Evolutionary conservation across 768 basidiomycete species (phyloP).

Genomic region (Suillus weaverae): DNA sequence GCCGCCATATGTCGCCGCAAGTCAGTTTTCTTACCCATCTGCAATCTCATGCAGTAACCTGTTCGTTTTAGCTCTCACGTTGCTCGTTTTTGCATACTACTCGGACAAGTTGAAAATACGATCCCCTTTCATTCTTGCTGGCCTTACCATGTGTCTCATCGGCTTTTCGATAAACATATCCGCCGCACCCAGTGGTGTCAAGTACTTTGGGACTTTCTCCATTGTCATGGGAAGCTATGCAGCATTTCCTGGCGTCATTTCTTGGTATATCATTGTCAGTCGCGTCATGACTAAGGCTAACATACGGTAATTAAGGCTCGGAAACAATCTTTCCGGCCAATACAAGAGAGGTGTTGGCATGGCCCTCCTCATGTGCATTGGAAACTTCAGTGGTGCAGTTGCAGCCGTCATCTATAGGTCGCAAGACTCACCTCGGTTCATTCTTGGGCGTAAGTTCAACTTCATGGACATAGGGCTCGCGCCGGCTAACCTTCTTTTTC

Average conservation of each 20-base stretch:
- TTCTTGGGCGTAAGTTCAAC: slow-evolving; percentile 52
- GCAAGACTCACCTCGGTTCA: slow-evolving; percentile 57
- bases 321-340: slow-evolving; percentile 41
- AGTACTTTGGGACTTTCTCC: slow-evolving; percentile 72
- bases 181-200: slow-evolving; percentile 47
- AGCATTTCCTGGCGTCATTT: slow-evolving; percentile 56
- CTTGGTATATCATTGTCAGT: slow-evolving; percentile 46
- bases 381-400: slow-evolving; percentile 63
- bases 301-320: slow-evolving; percentile 1
- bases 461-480: neutral
- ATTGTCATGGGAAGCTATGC: slow-evolving; percentile 64
- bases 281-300: neutral
- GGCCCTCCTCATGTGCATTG: slow-evolving; percentile 67
- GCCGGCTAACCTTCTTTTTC: neutral
- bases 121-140: slow-evolving; percentile 58
- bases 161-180: slow-evolving; percentile 66
- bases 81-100: slow-evolving; percentile 51
- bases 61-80: slow-evolving; percentile 40
- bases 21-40: slow-evolving; percentile 38
- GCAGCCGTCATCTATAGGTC: slow-evolving; percentile 60
- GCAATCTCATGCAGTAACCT: neutral
- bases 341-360: slow-evolving; percentile 71
- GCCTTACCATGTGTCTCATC: slow-evolving; percentile 48
- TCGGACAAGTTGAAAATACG: slow-evolving; percentile 56
- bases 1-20: slow-evolving; percentile 62